A percentile compares a stretch with the other conserved stretches of the same genome.
phyloP scores from a whole-genome alignment of 768 basidiomycete species.

The Psilocybe subaeruginosa region DNA sequence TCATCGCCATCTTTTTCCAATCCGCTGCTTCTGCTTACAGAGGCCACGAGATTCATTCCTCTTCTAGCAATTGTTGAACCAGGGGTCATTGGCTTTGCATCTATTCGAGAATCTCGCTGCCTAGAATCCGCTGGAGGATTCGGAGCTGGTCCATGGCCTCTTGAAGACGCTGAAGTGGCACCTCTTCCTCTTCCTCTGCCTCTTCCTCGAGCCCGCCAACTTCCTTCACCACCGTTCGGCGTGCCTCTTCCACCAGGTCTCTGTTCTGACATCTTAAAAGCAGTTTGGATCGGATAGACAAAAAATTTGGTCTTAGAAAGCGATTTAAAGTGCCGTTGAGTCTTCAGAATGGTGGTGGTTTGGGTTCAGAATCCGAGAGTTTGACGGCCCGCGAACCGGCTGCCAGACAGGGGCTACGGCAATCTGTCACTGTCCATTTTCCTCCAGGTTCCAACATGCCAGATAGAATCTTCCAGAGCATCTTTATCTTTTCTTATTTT shows the following conservation, averaged over 20 bases:
- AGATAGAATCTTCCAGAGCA: neutral
- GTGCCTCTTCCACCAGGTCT: neutral
- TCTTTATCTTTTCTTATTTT: neutral
- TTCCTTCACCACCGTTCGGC: slow-evolving; percentile 4
- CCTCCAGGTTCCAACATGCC: neutral
- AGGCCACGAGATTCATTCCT: slow-evolving; percentile 68
- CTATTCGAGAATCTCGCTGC: neutral
- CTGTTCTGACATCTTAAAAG: neutral
- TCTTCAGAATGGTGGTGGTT: neutral
- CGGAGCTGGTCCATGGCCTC: neutral
- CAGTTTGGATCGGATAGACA: neutral
- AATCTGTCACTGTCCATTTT: neutral
- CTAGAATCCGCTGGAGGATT: neutral
- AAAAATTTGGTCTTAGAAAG: too few relatives aligned
- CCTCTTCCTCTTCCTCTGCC: slow-evolving; percentile 12
- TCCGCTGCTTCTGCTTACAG: slow-evolving; percentile 78
- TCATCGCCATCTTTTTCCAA: slow-evolving; percentile 74
- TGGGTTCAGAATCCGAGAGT: neutral
- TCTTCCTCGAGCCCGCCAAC: slow-evolving; percentile 13
- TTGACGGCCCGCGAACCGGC: neutral
- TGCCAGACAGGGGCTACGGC: neutral
- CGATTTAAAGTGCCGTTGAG: neutral
- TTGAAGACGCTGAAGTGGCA: neutral
- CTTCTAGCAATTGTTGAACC: slow-evolving; percentile 18
- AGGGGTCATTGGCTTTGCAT: neutral